Evolutionary conservation across 176 grass and related monocot species (phyloP).

Genomic region (Hyparrhenia diplandra): DNA sequence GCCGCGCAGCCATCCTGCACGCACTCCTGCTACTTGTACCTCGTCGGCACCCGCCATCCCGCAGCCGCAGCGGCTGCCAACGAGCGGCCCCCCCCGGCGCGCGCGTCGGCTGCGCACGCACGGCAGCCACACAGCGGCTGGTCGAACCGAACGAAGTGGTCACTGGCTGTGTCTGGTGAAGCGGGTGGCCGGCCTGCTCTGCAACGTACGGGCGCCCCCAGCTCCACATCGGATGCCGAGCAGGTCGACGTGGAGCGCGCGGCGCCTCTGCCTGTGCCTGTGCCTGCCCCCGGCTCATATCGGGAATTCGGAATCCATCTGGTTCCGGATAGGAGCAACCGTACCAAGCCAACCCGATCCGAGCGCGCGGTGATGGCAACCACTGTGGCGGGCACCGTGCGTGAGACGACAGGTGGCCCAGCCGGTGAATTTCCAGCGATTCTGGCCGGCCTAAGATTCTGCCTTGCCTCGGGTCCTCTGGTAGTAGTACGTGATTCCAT

Average conservation of each 20-base stretch:
- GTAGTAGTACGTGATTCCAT: background rate
- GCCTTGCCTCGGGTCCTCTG: background rate
- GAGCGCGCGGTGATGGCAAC: background rate
- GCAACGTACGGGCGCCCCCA: too few species aligned
- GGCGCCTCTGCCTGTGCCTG: background rate
- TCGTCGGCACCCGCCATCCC: background rate
- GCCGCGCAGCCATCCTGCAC: background rate
- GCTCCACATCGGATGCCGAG: slow-evolving; percentile 21
- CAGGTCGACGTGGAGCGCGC: slow-evolving; percentile 42
- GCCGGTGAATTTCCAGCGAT: too few species aligned
- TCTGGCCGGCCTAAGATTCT: background rate
- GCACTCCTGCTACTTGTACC: background rate
- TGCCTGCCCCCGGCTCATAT: background rate
- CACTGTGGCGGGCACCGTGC: background rate
- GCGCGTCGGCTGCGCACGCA: background rate
- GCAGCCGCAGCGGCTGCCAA: background rate
- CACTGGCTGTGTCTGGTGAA: background rate
- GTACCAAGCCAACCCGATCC: background rate
- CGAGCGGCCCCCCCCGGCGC: slow-evolving; percentile 4
- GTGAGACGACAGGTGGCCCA: too few species aligned
- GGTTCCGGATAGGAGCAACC: slow-evolving; percentile 25
- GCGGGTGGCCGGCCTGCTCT: background rate
- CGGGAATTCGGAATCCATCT: background rate
- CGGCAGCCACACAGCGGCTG: slow-evolving; percentile 12
- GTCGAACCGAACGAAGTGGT: background rate